phyloP scores from a whole-genome alignment of 345 rosid genomes.

The Eucalyptus marginata region DNA sequence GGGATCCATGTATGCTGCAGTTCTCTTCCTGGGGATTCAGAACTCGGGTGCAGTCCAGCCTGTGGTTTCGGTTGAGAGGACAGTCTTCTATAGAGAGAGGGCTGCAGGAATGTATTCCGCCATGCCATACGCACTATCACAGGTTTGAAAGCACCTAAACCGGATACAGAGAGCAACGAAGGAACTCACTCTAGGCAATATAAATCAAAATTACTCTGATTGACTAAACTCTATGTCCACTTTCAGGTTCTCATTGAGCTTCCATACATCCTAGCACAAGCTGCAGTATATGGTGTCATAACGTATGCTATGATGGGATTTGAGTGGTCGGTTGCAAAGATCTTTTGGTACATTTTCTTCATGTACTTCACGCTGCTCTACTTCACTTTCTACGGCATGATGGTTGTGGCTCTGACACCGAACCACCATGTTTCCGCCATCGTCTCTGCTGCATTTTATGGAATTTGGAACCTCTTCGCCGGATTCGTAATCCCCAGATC shows the following conservation, averaged over 20 bases:
- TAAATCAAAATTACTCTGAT: not conserved
- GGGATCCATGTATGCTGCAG: slow-evolving; percentile 73
- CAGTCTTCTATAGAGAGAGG: slow-evolving; percentile 66
- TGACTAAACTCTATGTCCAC: not conserved
- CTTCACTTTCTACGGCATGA: slow-evolving; percentile 43
- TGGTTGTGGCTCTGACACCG: slow-evolving; percentile 21
- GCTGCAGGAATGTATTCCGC: slow-evolving; percentile 87
- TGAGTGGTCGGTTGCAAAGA: slow-evolving; percentile 9
- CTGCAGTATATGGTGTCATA: slow-evolving; percentile 7
- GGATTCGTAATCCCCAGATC: slow-evolving; percentile 26
- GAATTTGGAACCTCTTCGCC: slow-evolving; percentile 21
- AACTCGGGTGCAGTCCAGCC: slow-evolving; percentile 50
- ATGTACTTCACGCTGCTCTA: slow-evolving; percentile 24
- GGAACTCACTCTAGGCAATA: not conserved
- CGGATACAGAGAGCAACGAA: not conserved
- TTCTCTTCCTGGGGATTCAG: slow-evolving; percentile 61
- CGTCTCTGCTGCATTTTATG: slow-evolving; percentile 13
- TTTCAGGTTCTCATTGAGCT: slow-evolving; percentile 30
- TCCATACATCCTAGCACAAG: slow-evolving; percentile 22
- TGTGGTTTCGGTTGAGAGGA: slow-evolving; percentile 59
- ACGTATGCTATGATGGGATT: slow-evolving; percentile 28
- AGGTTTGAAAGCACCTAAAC: not conserved
- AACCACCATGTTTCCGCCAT: slow-evolving; percentile 26
- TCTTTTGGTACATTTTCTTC: slow-evolving; percentile 16
- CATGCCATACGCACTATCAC: slow-evolving; percentile 47